Evolutionary conservation across 371 early-diverging fungal species (phyloP), one percentile per base, ranked within the genome.

Genomic region (Mortierella sp.): DNA sequence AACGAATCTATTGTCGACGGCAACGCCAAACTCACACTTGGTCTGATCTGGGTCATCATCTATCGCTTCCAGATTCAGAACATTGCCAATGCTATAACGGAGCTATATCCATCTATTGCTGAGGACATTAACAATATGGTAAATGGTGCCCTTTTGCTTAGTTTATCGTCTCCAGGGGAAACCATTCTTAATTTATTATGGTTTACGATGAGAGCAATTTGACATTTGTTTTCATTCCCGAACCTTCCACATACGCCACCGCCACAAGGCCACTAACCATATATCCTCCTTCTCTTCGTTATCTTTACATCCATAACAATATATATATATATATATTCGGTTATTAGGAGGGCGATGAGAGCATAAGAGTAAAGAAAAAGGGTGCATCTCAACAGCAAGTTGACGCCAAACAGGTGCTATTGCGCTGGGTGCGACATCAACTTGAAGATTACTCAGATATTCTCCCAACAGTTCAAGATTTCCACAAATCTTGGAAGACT

Each of bases 1-100:
- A 88, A 93, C 50, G 93, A 92, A 65, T 96, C 94, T 72, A 94
- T 97, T 74, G 93, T 94, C 33, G 94, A 96, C 76, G 95, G 96
- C 40, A 94, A 96, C 80, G 81, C 89, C 48, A 97, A 96, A 84
- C 88, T 95, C 69, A 96, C 95, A 0, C 76, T 97, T 24, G 97
- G 95, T 40, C 87, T 96, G 32, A 86, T 96, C 24, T 96, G 95
- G 87, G 87, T 92, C 41, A 87, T 97, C 66, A 96, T 96, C 83
- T 86, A 93, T 57, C 86, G 89, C 57, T 93, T 92, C 75, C 89
- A 92, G 65, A 84, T 92, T 48, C 90, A 89, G 63, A 75, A 83
- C 19, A 85, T 89, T 38, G 72, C 87, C 45, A 84, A 84, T 40
- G 67, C 72, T 55, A 81, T 81, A 69, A 48, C 67, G 3, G 82